A percentile compares a stretch with the other conserved stretches of the same genome.
phyloP scores from a whole-genome alignment of 2,329 filamentous ascomycete genomes.

The Lachnellula cervina region DNA sequence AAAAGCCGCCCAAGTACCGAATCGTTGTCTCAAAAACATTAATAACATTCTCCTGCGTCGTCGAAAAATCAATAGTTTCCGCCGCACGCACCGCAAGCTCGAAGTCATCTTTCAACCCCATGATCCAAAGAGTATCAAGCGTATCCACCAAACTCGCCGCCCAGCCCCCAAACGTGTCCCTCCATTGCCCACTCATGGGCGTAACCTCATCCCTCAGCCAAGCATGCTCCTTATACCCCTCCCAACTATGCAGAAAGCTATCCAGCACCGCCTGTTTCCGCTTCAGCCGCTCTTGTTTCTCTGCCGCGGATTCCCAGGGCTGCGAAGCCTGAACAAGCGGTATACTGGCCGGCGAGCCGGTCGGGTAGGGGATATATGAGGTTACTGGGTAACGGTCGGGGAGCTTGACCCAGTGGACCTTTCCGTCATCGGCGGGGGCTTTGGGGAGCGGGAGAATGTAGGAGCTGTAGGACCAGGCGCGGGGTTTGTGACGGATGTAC shows the following conservation, averaged over 20 bases:
- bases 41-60: slow-evolving; percentile 35
- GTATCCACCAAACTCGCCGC: slow-evolving; percentile 81
- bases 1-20: slow-evolving; percentile 79
- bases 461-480: slow-evolving; percentile 19
- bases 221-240: slow-evolving; percentile 72
- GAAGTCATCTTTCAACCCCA: slow-evolving; percentile 75
- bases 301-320: slow-evolving; percentile 19
- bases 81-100: slow-evolving; percentile 67
- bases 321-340: slow-evolving; percentile 23
- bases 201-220: slow-evolving; percentile 83
- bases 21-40: slow-evolving; percentile 84
- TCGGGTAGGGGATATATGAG: slow-evolving; percentile 26
- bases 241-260: slow-evolving; percentile 54
- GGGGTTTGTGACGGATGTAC: slow-evolving; percentile 20
- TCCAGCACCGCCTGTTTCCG: slow-evolving; percentile 25
- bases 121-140: slow-evolving; percentile 82
- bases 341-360: slow-evolving; percentile 23
- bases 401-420: slow-evolving; percentile 42
- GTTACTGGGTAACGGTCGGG: slow-evolving; percentile 27
- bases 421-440: slow-evolving; percentile 45
- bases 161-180: slow-evolving; percentile 88
- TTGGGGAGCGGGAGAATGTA: slow-evolving; percentile 14
- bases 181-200: slow-evolving; percentile 61
- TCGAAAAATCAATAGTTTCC: slow-evolving; percentile 76
- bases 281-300: slow-evolving; percentile 21